A percentile compares a stretch with the other conserved stretches of the same genome.
Evolutionary conservation across 495 filamentous ascomycete genomes (phyloP).

Genomic region (Tetracladium setigerum): DNA sequence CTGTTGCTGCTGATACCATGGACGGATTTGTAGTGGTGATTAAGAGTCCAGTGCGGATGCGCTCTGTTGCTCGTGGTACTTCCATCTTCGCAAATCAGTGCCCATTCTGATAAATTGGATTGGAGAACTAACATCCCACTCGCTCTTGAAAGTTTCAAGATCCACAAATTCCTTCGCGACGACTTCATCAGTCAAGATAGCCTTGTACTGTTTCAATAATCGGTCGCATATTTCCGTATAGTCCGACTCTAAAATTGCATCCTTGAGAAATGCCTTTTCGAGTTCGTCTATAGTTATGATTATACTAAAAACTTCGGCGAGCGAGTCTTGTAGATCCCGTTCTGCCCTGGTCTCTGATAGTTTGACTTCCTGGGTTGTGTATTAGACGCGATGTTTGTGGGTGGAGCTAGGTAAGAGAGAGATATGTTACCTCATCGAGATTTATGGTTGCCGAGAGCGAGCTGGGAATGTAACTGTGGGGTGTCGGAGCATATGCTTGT

Average conservation of each 20-base stretch:
- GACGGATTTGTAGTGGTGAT: conserved; percentile 49
- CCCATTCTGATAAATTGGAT: background rate
- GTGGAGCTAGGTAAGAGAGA: background rate
- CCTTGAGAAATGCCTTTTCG: conserved; percentile 94
- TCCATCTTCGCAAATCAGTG: conserved; percentile 58
- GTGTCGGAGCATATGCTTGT: conserved; percentile 75
- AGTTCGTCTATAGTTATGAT: conserved; percentile 91
- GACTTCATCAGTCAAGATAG: conserved; percentile 77
- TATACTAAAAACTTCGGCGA: conserved; percentile 96
- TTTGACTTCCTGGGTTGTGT: conserved; percentile 70
- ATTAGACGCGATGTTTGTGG: conserved; percentile 4
- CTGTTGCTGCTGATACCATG: conserved; percentile 28
- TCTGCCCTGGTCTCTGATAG: conserved; percentile 76
- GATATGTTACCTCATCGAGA: conserved; percentile 71
- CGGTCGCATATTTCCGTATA: conserved; percentile 94
- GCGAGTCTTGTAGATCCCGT: conserved; percentile 88
- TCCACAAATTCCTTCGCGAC: conserved; percentile 78
- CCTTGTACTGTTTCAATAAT: conserved; percentile 94
- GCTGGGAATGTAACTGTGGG: conserved; percentile 83
- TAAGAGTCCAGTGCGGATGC: conserved; percentile 80
- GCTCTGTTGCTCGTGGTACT: conserved; percentile 87
- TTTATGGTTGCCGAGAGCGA: conserved; percentile 80
- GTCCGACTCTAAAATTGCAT: conserved; percentile 83
- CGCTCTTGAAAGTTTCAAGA: conserved; percentile 86
- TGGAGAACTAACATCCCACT: conserved; percentile 68